Conservation (phyloP, 139 green algal species). For the Penium margaritaceum region DNA sequence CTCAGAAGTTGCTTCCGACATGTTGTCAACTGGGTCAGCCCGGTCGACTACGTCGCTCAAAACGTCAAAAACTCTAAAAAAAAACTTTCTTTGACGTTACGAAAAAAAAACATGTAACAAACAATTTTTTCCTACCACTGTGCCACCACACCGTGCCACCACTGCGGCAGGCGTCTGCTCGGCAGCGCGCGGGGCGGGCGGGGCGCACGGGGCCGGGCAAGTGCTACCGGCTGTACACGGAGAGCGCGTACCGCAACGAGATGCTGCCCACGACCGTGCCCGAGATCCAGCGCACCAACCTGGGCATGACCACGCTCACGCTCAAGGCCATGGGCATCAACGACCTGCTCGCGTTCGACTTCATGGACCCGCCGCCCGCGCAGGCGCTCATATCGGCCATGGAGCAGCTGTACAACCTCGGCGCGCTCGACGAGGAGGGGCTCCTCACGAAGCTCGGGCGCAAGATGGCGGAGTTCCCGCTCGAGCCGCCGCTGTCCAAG, state of each 20-base stretch:
- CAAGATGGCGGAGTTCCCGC: conserved; percentile 98
- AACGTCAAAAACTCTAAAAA: too few relatives aligned
- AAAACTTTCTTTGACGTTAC: too few relatives aligned
- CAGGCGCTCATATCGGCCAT: conserved; percentile 64
- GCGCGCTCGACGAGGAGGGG: conserved; percentile 85
- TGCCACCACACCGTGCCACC: too few relatives aligned
- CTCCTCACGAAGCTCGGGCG: conserved; percentile 88
- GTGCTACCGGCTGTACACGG: conserved; percentile 94
- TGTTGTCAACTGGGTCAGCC: too few relatives aligned
- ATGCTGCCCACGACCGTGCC: conserved; percentile 54
- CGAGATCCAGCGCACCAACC: conserved; percentile 56
- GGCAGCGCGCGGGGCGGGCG: conserved; percentile 83
- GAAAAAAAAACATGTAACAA: too few relatives aligned
- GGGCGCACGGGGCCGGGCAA: conserved; percentile 91
- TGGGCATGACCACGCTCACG: conserved; percentile 49
- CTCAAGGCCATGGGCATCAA: conserved; percentile 79
- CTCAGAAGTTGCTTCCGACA: too few relatives aligned
- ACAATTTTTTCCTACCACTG: too few relatives aligned
- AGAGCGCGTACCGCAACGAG: conserved; percentile 69
- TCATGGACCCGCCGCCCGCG: conserved; percentile 92
- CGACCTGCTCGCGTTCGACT: conserved; percentile 94
- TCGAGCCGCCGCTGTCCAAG: conserved; percentile 94
- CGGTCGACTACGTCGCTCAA: too few relatives aligned
- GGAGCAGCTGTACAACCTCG: conserved; percentile 93
- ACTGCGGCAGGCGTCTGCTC: conserved; percentile 72